These are phyloP conservation scores for Collybia mongolica DNA, from an alignment of 768 basidiomycete species.

Conservation along the genomic window DNA sequence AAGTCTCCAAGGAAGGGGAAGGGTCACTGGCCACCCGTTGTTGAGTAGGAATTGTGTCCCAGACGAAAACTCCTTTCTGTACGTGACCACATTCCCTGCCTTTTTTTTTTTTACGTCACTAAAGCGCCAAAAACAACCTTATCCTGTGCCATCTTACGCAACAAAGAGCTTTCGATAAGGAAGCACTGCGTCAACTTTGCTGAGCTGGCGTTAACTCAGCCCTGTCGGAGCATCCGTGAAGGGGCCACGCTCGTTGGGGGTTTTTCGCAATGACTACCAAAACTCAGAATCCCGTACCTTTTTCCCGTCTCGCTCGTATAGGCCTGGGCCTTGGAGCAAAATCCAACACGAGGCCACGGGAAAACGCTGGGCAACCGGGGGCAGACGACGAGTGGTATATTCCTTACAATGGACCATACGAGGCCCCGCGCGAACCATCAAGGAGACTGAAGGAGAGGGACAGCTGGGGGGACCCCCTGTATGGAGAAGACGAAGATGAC, in stretches of 20 bases:
- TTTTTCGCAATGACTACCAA: constrained; percentile 9
- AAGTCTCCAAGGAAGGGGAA: too few species aligned
- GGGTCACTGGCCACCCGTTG: too few species aligned
- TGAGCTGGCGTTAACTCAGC: too few species aligned
- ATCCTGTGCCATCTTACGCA: too few species aligned
- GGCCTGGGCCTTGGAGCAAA: constrained; percentile 13
- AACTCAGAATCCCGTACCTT: constrained; percentile 5
- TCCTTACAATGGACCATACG: constrained; percentile 65
- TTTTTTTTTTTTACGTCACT: too few species aligned
- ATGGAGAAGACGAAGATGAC: constrained; percentile 25
- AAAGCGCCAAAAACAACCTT: too few species aligned
- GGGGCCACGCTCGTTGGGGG: neutral
- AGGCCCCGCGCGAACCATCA: constrained; percentile 34
- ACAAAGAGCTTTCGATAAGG: too few species aligned
- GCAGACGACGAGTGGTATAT: constrained; percentile 57
- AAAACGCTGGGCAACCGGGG: constrained; percentile 5
- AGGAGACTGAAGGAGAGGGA: constrained; percentile 29
- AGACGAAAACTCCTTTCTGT: too few species aligned
- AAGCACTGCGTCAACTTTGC: too few species aligned
- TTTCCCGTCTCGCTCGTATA: constrained; percentile 17
- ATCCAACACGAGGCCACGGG: constrained; percentile 8
- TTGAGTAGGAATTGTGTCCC: too few species aligned
- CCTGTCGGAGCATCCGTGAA: too few species aligned
- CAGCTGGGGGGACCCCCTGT: constrained; percentile 41
- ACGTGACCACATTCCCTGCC: too few species aligned